Percentiles rank a stretch among this genome's conserved stretches.
Conservation (phyloP, 129 eudicot genomes). For the Daucus carota region DNA sequence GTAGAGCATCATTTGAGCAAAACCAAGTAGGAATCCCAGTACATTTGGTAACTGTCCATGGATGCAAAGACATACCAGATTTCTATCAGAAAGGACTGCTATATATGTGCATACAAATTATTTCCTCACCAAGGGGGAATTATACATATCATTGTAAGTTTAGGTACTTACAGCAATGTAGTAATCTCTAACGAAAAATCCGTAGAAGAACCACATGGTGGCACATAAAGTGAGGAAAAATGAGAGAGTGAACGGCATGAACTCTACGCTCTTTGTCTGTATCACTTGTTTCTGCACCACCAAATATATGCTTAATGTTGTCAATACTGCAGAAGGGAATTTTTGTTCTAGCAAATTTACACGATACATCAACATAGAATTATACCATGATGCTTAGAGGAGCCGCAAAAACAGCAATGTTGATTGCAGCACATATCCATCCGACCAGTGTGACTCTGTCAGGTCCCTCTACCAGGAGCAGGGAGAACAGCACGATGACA, state of each 20-base stretch:
- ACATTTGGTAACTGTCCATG: slow-evolving; percentile 49
- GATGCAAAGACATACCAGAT: not conserved
- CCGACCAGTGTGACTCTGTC: slow-evolving; percentile 48
- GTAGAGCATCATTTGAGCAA: slow-evolving; percentile 52
- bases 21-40: slow-evolving; percentile 53
- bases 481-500: slow-evolving; percentile 28
- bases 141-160: not conserved
- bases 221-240: slow-evolving; percentile 8
- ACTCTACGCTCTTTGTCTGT: slow-evolving; percentile 7
- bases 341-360: not conserved
- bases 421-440: slow-evolving; percentile 54
- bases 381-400: slow-evolving; percentile 67
- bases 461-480: slow-evolving; percentile 31
- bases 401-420: slow-evolving; percentile 63
- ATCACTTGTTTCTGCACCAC: slow-evolving; percentile 11
- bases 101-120: not conserved
- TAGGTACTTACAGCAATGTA: slow-evolving; percentile 15
- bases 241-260: slow-evolving; percentile 10
- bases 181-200: slow-evolving; percentile 8
- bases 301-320: not conserved
- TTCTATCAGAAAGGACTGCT: not conserved
- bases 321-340: not conserved
- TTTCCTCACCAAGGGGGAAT: not conserved
- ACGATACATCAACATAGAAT: not conserved
- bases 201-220: slow-evolving; percentile 13